Conservation (phyloP, 2,329 filamentous ascomycete genomes). For the Ambrosiella xylebori region DNA sequence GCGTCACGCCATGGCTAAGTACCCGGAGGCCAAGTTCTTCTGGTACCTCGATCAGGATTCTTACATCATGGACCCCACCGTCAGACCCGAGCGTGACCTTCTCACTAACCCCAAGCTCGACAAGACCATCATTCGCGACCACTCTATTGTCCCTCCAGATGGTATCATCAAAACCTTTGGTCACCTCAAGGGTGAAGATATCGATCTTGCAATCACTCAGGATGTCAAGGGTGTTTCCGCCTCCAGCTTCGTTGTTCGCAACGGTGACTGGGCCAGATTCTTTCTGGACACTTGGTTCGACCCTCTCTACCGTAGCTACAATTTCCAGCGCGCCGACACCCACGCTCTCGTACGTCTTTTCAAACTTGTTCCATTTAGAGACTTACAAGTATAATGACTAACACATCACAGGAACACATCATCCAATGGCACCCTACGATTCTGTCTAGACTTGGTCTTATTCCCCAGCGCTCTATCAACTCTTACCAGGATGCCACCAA, state of each 20-base stretch:
- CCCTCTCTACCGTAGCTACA: slow-evolving; percentile 81
- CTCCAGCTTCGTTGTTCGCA: slow-evolving; percentile 62
- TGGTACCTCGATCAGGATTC: slow-evolving; percentile 78
- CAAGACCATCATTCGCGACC: slow-evolving; percentile 65
- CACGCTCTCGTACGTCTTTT: slow-evolving; percentile 59
- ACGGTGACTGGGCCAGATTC: slow-evolving; percentile 81
- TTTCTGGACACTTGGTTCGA: slow-evolving; percentile 94
- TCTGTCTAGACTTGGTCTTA: slow-evolving; percentile 68
- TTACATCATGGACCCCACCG: slow-evolving; percentile 69
- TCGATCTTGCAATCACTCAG: slow-evolving; percentile 71
- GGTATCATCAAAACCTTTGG: slow-evolving; percentile 91
- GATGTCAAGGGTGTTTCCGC: slow-evolving; percentile 64
- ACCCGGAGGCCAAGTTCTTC: slow-evolving; percentile 61
- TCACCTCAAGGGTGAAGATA: slow-evolving; percentile 58
- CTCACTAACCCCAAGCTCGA: slow-evolving; percentile 52
- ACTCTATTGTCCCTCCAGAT: slow-evolving; percentile 79
- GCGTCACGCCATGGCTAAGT: slow-evolving; percentile 70
- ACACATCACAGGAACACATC: slow-evolving; percentile 50
- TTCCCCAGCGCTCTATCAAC: slow-evolving; percentile 76
- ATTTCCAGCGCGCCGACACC: slow-evolving; percentile 85
- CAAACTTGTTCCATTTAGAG: neutral
- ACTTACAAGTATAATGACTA: slow-evolving; percentile 1
- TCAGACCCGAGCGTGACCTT: slow-evolving; percentile 53
- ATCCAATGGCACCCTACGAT: slow-evolving; percentile 96
- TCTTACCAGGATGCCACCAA: slow-evolving; percentile 45